phyloP scores from a whole-genome alignment of 192 early-diverging fungal genomes.

The Funneliformis geosporum region DNA sequence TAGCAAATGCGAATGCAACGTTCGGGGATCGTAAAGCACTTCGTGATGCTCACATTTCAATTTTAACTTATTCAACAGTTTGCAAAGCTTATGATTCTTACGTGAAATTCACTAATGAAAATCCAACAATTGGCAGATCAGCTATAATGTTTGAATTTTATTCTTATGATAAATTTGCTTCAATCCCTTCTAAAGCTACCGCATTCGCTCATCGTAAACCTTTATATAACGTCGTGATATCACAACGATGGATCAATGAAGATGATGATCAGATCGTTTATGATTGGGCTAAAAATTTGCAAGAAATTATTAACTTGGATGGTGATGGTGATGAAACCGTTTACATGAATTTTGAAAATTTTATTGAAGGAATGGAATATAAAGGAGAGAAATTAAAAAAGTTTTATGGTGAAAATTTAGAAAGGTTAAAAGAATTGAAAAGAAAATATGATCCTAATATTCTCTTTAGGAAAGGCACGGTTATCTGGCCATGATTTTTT shows the following conservation, averaged over 20 bases:
- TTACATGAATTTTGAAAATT: not conserved
- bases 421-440: constrained; percentile 1
- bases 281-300: not conserved
- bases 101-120: not conserved
- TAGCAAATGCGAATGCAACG: accelerated
- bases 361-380: not conserved
- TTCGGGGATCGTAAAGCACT: constrained; percentile 3
- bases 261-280: not conserved
- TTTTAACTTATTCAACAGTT: not conserved
- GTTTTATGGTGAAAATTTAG: not conserved
- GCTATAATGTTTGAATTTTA: not conserved
- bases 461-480: not conserved
- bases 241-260: not conserved
- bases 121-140: not conserved
- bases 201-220: not conserved
- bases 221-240: not conserved
- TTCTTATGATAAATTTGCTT: not conserved
- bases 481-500: too few species aligned
- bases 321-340: not conserved
- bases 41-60: not conserved
- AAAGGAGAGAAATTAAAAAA: not conserved
- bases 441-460: constrained; percentile 3
- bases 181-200: not conserved
- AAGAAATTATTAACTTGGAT: not conserved
- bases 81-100: not conserved